Conservation (phyloP, 1,139 yeast genomes). For the Suhomyces guaymorum region DNA sequence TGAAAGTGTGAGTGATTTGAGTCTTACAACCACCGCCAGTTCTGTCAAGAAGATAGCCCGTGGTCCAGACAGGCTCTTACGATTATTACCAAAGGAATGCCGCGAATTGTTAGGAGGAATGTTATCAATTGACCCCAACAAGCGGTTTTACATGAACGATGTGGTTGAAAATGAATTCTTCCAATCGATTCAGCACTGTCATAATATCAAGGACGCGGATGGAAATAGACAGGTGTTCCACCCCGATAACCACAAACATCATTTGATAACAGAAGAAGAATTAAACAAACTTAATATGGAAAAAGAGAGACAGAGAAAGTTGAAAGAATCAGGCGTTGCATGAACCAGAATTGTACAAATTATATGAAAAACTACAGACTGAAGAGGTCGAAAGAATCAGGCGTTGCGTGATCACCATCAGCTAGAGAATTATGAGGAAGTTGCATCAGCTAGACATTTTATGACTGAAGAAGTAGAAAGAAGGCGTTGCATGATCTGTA, state of each 20-base stretch:
- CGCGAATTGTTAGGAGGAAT: constrained; percentile 35
- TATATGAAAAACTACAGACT: constrained; percentile 35
- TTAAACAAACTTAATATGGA: constrained; percentile 44
- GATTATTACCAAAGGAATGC: constrained; percentile 39
- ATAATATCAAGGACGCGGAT: constrained; percentile 12
- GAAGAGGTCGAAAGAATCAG: constrained; percentile 23
- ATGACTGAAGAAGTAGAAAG: constrained; percentile 27
- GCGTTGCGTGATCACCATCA: constrained; percentile 2
- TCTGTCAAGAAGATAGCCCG: constrained; percentile 11
- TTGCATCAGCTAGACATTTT: too few relatives aligned
- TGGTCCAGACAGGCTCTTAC: constrained; percentile 39
- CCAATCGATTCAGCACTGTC: constrained; percentile 33
- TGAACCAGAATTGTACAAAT: too few relatives aligned
- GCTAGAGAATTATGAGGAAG: constrained; percentile 42
- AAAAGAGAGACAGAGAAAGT: constrained; percentile 28
- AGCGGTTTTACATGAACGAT: constrained; percentile 34
- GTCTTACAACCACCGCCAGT: constrained; percentile 1
- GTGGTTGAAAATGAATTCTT: constrained; percentile 33
- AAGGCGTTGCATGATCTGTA: constrained; percentile 6
- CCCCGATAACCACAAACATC: constrained; percentile 50
- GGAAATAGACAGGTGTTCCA: constrained; percentile 6
- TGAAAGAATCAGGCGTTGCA: constrained; percentile 16
- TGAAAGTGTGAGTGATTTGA: constrained; percentile 8
- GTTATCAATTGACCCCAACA: constrained; percentile 33
- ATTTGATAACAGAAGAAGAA: constrained; percentile 58